Evolutionary conservation across 805 yeast genomes (phyloP).

Genomic region (Zygotorulaspora sp.): DNA sequence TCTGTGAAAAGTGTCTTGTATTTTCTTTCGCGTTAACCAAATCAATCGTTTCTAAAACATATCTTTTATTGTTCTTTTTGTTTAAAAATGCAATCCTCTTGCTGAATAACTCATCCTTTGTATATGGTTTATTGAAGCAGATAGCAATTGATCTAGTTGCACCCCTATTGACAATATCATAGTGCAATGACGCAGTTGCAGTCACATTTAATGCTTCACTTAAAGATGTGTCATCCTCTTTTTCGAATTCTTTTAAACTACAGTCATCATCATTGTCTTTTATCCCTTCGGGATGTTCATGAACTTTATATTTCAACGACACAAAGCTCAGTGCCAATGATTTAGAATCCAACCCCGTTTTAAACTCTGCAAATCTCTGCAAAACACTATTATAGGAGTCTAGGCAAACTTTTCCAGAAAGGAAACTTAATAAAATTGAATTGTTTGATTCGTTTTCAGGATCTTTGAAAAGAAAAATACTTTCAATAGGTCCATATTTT

Average conservation of each 20-base stretch:
- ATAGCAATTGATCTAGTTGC: slow-evolving; percentile 30
- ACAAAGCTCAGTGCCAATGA: slow-evolving; percentile 37
- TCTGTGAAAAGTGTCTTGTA: slow-evolving; percentile 17
- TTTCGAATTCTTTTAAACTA: slow-evolving; percentile 19
- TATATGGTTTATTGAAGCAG: slow-evolving; percentile 16
- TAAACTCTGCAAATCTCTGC: slow-evolving; percentile 36
- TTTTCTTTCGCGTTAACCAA: slow-evolving; percentile 20
- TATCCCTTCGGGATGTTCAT: slow-evolving; percentile 4
- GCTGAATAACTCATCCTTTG: slow-evolving; percentile 13
- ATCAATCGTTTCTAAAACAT: slow-evolving; percentile 27
- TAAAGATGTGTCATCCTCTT: slow-evolving; percentile 24
- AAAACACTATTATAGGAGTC: slow-evolving; percentile 38
- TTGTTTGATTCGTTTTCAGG: slow-evolving; percentile 35
- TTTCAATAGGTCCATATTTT: slow-evolving; percentile 60
- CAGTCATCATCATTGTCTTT: slow-evolving; percentile 5
- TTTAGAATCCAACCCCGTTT: slow-evolving; percentile 39
- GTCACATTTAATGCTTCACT: slow-evolving; percentile 11
- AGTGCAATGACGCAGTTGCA: slow-evolving; percentile 14
- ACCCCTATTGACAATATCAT: slow-evolving; percentile 22
- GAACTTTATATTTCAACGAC: slow-evolving; percentile 34
- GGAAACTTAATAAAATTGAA: slow-evolving; percentile 27
- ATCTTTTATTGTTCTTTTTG: slow-evolving; percentile 20
- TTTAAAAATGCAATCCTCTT: slow-evolving; percentile 16
- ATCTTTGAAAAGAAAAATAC: slow-evolving; percentile 42
- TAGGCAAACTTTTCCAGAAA: slow-evolving; percentile 36